Evolutionary conservation across 257 asterid species (phyloP).

Genomic region (Lantana camara): DNA sequence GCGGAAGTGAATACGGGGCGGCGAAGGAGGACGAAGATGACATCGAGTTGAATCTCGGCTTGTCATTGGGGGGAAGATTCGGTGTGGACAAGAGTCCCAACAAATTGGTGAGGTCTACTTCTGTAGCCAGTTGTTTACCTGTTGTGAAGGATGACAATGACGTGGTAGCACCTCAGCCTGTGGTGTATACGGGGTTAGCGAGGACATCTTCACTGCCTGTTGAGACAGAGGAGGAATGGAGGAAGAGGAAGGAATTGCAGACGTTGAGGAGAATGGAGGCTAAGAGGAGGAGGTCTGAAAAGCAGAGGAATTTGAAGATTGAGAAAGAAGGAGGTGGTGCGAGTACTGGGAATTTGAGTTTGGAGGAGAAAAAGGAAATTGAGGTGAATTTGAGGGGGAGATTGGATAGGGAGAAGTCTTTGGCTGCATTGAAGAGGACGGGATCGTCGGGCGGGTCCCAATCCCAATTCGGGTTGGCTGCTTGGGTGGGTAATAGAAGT

Average conservation of each 20-base stretch:
- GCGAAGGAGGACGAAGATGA: slow-evolving; percentile 36
- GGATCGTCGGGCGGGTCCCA: slow-evolving; percentile 44
- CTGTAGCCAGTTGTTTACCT: slow-evolving; percentile 76
- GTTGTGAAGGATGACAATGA: slow-evolving; percentile 59
- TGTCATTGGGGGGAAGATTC: slow-evolving; percentile 90
- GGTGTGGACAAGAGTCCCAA: slow-evolving; percentile 75
- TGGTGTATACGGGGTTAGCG: slow-evolving; percentile 43
- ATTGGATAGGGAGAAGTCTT: slow-evolving; percentile 56
- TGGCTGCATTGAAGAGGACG: slow-evolving; percentile 42
- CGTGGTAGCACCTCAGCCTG: slow-evolving; percentile 40
- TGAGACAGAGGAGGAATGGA: slow-evolving; percentile 92
- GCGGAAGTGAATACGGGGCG: slow-evolving; percentile 29
- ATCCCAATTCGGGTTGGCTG: slow-evolving; percentile 37
- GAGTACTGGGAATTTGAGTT: slow-evolving; percentile 32
- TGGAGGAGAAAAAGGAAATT: slow-evolving; percentile 66
- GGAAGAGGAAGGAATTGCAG: slow-evolving; percentile 92
- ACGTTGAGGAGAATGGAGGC: slow-evolving; percentile 92
- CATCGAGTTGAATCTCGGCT: slow-evolving; percentile 88
- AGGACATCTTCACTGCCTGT: slow-evolving; percentile 88
- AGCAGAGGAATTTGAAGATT: slow-evolving; percentile 57
- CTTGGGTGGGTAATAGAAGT: slow-evolving; percentile 38
- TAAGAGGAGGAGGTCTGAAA: slow-evolving; percentile 86
- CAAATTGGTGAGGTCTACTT: slow-evolving; percentile 66
- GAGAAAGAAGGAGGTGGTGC: slow-evolving; percentile 44
- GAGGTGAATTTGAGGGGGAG: slow-evolving; percentile 63